phyloP scores from a whole-genome alignment of 1,139 yeast species.

The Oligophagozyma castellii region DNA sequence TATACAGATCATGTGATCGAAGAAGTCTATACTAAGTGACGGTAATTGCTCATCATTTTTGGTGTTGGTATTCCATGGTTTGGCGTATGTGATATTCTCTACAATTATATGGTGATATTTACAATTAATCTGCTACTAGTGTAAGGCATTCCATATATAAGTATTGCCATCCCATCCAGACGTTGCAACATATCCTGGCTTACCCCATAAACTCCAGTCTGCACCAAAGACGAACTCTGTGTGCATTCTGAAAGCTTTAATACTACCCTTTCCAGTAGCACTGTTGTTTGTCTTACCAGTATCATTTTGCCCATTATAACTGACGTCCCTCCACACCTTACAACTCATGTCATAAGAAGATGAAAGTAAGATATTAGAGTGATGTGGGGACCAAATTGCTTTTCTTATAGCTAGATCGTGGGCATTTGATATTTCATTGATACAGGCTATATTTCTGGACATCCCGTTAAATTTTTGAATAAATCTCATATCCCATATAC shows the following conservation, averaged over 20 bases:
- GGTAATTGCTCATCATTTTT: too few relatives aligned
- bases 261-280: constrained; percentile 33
- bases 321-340: constrained; percentile 67
- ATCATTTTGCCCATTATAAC: constrained; percentile 34
- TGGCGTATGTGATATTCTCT: too few relatives aligned
- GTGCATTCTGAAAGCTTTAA: constrained; percentile 54
- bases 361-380: constrained; percentile 52
- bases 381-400: constrained; percentile 84
- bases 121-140: too few relatives aligned
- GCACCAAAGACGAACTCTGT: constrained; percentile 89
- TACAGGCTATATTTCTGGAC: constrained; percentile 17
- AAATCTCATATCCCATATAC: constrained; percentile 83
- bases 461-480: constrained; percentile 28
- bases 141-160: constrained; percentile 64
- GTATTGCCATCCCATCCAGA: constrained; percentile 97
- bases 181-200: constrained; percentile 89
- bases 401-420: constrained; percentile 82
- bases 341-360: constrained; percentile 91
- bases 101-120: too few relatives aligned
- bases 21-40: too few relatives aligned
- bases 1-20: too few relatives aligned
- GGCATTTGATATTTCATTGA: constrained; percentile 56
- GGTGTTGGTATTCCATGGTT: too few relatives aligned
- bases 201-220: constrained; percentile 95
- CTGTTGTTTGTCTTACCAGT: constrained; percentile 32